These are phyloP conservation scores for Nitzschia inconspicua DNA, from an alignment of 108 stramenopile species.

Conservation along the genomic window DNA sequence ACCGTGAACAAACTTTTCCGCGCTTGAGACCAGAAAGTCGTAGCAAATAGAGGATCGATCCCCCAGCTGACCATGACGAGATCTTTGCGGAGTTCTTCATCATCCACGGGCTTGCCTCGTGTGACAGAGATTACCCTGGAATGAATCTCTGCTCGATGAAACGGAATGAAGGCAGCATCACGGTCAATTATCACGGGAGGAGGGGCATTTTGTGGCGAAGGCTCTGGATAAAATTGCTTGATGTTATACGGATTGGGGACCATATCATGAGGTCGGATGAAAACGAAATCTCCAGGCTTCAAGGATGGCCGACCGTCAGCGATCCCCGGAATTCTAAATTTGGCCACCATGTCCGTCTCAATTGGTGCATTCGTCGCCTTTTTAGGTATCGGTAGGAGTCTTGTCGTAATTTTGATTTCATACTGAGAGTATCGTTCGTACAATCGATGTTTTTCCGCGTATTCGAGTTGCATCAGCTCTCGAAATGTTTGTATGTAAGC, in stretches of 20 bases:
- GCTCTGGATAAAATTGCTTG: neutral
- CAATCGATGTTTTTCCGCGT: constrained; percentile 10
- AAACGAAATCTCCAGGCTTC: constrained; percentile 43
- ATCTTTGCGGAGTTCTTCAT: too few relatives aligned
- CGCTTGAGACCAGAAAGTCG: neutral
- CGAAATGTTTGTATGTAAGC: constrained; percentile 10
- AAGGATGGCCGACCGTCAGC: constrained; percentile 58
- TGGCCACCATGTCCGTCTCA: constrained; percentile 1
- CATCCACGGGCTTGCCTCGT: too few relatives aligned
- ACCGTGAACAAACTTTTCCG: constrained; percentile 2
- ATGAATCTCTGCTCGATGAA: too few relatives aligned
- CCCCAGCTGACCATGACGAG: constrained; percentile 25
- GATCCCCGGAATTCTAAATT: constrained; percentile 34
- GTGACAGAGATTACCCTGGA: constrained; percentile 21
- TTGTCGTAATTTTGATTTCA: neutral
- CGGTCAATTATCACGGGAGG: too few relatives aligned
- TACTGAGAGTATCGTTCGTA: constrained; percentile 29
- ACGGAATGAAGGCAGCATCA: too few relatives aligned
- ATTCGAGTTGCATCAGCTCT: constrained; percentile 14
- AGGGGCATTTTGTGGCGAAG: too few relatives aligned
- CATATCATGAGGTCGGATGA: constrained; percentile 49
- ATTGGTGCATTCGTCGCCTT: too few relatives aligned
- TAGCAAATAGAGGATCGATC: too few relatives aligned
- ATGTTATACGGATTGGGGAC: neutral
- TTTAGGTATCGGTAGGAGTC: too few relatives aligned